Evolutionary conservation across 805 yeast genomes (phyloP), one percentile per base, ranked within the genome.

Genomic region (Sporopachydermia quercuum): DNA sequence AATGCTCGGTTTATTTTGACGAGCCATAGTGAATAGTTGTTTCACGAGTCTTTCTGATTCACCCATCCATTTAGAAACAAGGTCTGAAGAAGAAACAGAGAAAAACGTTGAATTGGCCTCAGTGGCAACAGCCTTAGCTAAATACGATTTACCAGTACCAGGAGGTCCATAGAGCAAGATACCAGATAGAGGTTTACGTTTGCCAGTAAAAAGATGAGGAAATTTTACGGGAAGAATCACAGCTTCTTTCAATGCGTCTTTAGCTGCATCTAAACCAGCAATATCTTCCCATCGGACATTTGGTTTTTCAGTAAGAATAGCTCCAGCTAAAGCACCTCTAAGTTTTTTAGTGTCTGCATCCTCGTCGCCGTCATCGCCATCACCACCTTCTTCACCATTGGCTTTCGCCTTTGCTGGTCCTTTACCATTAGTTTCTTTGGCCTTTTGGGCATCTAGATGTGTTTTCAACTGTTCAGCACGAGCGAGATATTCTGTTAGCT

Each of bases 51-150:
- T 76, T 60, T 91, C 98, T 17, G 93, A 78, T 58, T 91, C 98
- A 51, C 98, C 98, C 96, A 89, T 89, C 98, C 98, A 91, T 59
- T 91, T 91, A 48, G 94, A 80, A 3, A 91, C 97, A 51, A 91
- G 70, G 58, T 91, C 98, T 11, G 94, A 82, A 0, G 96, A 85
- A n/a, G 94, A 80, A 1, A 91, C 94, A 2, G 95, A 82, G 61
- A 91, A 91, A 51, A 91, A 91, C 0, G 98, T 91, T 0, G 96
- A 84, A 56, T 89, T 86, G 38, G 97, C 96, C 53, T 91, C 98
- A 0, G 98, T 91, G 17, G 98, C 98, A 5, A 91, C 97, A 0
- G 98, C 98, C 56, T 91, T 91, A 6, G 98, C 98, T 43, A 91
- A 64, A 54, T 78, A 91, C 2, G 97, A 89, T 54, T 91, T 91